Evolutionary conservation across 306 rosid genomes (phyloP).

Genomic region (Begonia peltatifolia): DNA sequence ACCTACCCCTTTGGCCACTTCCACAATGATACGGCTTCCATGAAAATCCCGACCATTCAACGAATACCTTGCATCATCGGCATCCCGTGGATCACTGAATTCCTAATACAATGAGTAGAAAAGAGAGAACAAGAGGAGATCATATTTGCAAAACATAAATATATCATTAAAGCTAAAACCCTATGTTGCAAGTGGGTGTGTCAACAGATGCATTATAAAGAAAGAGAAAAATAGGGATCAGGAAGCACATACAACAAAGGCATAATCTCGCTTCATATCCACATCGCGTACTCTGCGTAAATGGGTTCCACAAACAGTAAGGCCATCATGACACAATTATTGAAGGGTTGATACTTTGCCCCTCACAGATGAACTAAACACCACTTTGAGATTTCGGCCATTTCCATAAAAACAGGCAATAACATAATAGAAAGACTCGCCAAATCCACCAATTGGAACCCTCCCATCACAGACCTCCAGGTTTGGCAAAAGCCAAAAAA

Average conservation of each 20-base stretch:
- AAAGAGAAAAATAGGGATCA: background rate
- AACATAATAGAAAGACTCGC: slow-evolving; percentile 42
- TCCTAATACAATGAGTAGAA: slow-evolving; percentile 2
- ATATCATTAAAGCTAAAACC: too few species aligned
- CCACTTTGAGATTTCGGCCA: slow-evolving; percentile 39
- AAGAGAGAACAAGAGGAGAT: slow-evolving; percentile 4
- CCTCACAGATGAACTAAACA: slow-evolving; percentile 47
- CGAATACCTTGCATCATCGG: slow-evolving; percentile 37
- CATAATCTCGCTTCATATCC: slow-evolving; percentile 48
- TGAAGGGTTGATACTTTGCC: slow-evolving; percentile 43
- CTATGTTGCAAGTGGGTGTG: too few species aligned
- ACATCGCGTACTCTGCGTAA: slow-evolving; percentile 53
- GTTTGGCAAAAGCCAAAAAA: slow-evolving; percentile 42
- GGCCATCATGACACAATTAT: slow-evolving; percentile 39
- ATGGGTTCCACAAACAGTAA: slow-evolving; percentile 41
- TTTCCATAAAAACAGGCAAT: slow-evolving; percentile 39
- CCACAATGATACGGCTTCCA: slow-evolving; percentile 34
- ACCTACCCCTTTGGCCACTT: slow-evolving; percentile 34
- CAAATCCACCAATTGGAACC: slow-evolving; percentile 38
- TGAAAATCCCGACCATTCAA: slow-evolving; percentile 32
- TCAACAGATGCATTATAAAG: background rate
- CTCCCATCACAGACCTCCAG: slow-evolving; percentile 45
- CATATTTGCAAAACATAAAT: slow-evolving; percentile 4
- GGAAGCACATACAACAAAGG: slow-evolving; percentile 33
- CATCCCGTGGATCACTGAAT: slow-evolving; percentile 25